These are phyloP conservation scores for Fagopyrum homotropicum DNA, from an alignment of 148 eudicot species.

Conservation along the genomic window DNA sequence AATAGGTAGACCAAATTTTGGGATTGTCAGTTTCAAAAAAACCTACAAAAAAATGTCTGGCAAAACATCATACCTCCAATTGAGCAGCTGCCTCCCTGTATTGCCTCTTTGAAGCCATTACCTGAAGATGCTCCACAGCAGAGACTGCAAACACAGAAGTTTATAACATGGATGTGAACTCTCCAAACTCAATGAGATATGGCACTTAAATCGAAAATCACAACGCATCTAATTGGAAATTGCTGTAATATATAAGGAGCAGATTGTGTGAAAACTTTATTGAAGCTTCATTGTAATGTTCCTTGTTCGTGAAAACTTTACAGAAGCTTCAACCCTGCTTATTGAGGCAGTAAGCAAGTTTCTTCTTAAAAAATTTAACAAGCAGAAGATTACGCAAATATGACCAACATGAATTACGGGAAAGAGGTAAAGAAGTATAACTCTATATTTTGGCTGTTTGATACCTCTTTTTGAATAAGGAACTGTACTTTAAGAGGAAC, in stretches of 20 bases:
- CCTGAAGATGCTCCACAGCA: slow-evolving; percentile 98
- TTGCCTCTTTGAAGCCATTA: slow-evolving; percentile 96
- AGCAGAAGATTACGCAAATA: background rate
- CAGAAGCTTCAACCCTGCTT: background rate
- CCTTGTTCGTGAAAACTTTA: background rate
- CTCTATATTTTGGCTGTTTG: background rate
- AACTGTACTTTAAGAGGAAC: background rate
- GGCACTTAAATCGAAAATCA: background rate
- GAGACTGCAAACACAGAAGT: slow-evolving; percentile 53
- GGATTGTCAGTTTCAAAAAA: background rate
- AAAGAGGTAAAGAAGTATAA: background rate
- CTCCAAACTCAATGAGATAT: background rate
- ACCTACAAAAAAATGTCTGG: background rate
- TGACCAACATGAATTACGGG: background rate
- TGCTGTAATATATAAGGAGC: background rate
- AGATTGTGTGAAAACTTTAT: background rate
- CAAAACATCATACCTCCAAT: slow-evolving; percentile 59
- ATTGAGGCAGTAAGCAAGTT: background rate
- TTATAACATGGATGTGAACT: background rate
- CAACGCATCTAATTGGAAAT: background rate
- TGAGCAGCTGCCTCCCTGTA: slow-evolving; percentile 99
- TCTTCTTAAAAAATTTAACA: background rate
- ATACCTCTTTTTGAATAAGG: slow-evolving; percentile 3
- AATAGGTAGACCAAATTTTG: background rate
- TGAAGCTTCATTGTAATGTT: background rate